A percentile compares a stretch with the other conserved stretches of the same genome.
Conservation (phyloP, 2,329 filamentous ascomycete species). For the Aureobasidium musti region DNA sequence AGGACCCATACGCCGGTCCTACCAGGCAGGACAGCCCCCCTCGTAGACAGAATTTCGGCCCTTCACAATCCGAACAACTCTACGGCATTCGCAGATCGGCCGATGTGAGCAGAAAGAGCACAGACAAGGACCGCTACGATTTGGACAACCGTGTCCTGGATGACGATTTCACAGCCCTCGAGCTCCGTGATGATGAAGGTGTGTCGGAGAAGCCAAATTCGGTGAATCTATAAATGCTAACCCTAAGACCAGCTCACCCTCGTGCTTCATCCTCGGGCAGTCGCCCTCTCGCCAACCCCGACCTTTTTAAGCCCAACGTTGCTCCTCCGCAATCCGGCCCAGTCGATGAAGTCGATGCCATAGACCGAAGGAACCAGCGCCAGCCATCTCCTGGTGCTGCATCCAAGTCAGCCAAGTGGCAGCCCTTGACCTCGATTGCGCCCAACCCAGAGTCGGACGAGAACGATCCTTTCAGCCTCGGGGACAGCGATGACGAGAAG, state of each 20-base stretch:
- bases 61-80: conserved; percentile 44
- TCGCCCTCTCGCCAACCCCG: conserved; percentile 71
- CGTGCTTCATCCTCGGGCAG: conserved; percentile 57
- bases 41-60: conserved; percentile 42
- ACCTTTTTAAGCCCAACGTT: conserved; percentile 73
- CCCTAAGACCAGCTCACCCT: conserved; percentile 51
- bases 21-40: conserved; percentile 37
- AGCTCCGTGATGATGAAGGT: conserved; percentile 64
- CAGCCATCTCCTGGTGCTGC: conserved; percentile 28
- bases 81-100: conserved; percentile 43
- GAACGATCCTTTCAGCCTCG: conserved; percentile 94
- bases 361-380: conserved; percentile 59
- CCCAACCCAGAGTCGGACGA: conserved; percentile 79
- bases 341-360: conserved; percentile 75
- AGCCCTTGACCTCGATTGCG: conserved; percentile 83
- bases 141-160: conserved; percentile 87
- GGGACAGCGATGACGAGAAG: conserved; percentile 92
- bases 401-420: conserved; percentile 87
- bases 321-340: conserved; percentile 59
- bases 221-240: conserved; percentile 34
- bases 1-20: conserved; percentile 56
- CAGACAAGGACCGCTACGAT: conserved; percentile 90
- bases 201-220: conserved; percentile 4
- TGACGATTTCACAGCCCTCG: conserved; percentile 77
- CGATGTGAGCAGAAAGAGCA: conserved; percentile 54